phyloP scores from a whole-genome alignment of 495 filamentous ascomycete genomes.

The Neurospora sp. region DNA sequence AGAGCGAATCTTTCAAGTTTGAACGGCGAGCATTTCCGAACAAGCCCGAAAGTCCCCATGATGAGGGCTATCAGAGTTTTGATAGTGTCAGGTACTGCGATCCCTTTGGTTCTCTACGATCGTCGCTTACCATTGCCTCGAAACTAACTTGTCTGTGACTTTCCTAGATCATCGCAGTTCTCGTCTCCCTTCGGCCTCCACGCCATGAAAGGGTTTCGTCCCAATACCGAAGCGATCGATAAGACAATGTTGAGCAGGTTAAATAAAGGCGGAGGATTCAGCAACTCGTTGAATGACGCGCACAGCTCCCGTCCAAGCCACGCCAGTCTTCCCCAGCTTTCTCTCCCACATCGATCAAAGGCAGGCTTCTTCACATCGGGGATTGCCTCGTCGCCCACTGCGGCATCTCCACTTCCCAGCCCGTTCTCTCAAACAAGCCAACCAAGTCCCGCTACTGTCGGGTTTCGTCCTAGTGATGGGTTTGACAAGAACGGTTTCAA shows the following conservation, averaged over 20 bases:
- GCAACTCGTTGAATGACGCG: conserved; percentile 40
- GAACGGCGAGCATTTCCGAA: conserved; percentile 14
- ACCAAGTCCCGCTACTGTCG: background rate
- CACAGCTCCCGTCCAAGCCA: conserved; percentile 35
- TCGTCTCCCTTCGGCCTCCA: conserved; percentile 30
- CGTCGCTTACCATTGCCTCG: background rate
- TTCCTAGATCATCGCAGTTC: conserved; percentile 15
- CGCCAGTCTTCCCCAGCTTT: conserved; percentile 38
- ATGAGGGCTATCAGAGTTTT: conserved; percentile 45
- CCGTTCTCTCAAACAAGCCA: background rate
- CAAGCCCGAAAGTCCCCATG: conserved; percentile 20
- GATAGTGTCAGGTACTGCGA: conserved; percentile 26
- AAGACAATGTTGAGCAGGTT: conserved; percentile 67
- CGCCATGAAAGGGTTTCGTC: conserved; percentile 42
- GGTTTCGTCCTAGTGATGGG: background rate
- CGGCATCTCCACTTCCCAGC: conserved; percentile 36
- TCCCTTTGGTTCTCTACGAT: background rate
- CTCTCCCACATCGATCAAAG: conserved; percentile 35
- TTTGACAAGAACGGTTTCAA: conserved; percentile 34
- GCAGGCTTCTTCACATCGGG: conserved; percentile 31
- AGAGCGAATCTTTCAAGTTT: conserved; percentile 20
- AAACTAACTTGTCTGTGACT: conserved; percentile 8
- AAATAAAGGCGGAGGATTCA: conserved; percentile 48
- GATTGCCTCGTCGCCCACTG: conserved; percentile 35
- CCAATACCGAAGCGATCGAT: conserved; percentile 63